Base-by-base conservation (phyloP, 225 moss, liverwort and hornwort species). In the Asterella californica region DNA sequence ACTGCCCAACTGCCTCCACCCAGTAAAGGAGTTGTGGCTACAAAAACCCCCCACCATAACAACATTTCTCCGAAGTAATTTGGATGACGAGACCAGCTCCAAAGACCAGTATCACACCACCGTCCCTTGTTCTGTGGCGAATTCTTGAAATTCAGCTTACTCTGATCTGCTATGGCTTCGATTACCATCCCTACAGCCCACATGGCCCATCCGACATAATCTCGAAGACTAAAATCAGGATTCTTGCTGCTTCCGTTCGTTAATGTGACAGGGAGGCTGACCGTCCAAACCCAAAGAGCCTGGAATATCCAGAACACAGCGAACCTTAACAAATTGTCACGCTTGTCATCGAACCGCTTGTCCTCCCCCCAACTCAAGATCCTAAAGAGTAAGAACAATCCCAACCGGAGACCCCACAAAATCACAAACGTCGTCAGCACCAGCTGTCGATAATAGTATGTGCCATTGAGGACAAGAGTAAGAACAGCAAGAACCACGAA, bases 11-110 rank as follows among this genome's bases (percentile, higher is more conserved):
- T 90, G 25, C 94, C 92, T 78, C 94, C 94, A 69, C 87, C 81
- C 48, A 97, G 83, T 47, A 94, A 83, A 49, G 97, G 93, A 19
- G 93, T 94, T 63, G 91, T 75, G 77, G 92, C 91, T 82, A 94
- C 50, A 72, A 94, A 97, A 47, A 97, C 25, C 11, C 93, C 97
- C 92, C 85, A 90, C 94, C 97, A 93, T 25, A 92, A 75, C 72
- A 93, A 53, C 47, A 97, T 92, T 91, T 97, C 96, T 81, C 93
- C 94, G 65, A 97, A 97, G 84, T 94, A 97, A 83, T 97, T 97
- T 5, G 96, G 96, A 79, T 97, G 96, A 54, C 94, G 86, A 63
- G 94, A 91, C 91, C 90, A 97, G 77, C 88, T 85, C 94, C 96
- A 97, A 53, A 94, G 55, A 79, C 96, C 93, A 85, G 83, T 82